phyloP scores from a whole-genome alignment of 2,329 filamentous ascomycete genomes.

The Sporothrix euskadiensis region DNA sequence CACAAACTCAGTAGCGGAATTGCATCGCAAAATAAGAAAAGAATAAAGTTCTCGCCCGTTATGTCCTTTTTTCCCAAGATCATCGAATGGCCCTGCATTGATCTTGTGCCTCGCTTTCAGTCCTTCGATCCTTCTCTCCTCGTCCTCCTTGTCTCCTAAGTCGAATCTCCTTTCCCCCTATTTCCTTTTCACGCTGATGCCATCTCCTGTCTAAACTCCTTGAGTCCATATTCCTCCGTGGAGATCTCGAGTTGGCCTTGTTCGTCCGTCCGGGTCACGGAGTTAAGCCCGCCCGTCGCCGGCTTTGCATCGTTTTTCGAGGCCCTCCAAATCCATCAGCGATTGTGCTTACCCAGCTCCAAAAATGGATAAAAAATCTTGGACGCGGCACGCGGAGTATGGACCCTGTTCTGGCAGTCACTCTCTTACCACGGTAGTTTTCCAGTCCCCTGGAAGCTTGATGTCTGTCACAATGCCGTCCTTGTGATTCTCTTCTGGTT shows the following conservation, averaged over 20 bases:
- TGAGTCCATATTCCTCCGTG: background rate
- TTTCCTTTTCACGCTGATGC: background rate
- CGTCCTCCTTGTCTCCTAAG: background rate
- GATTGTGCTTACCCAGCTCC: background rate
- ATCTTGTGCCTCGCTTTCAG: background rate
- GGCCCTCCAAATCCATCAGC: background rate
- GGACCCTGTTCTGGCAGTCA: constrained; percentile 3
- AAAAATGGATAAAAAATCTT: background rate
- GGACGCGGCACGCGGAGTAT: background rate
- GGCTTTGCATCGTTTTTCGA: background rate
- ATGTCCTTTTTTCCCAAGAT: constrained; percentile 7
- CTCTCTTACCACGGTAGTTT: background rate
- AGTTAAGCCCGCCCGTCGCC: constrained; percentile 19
- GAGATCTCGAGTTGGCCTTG: background rate
- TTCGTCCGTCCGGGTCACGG: constrained; percentile 19
- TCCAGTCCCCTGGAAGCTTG: background rate
- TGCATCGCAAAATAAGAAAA: background rate
- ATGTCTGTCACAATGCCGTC: background rate
- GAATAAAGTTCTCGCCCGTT: background rate
- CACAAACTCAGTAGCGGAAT: background rate
- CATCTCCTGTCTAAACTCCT: background rate
- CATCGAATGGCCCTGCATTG: background rate
- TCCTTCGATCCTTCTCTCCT: background rate
- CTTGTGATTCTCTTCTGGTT: background rate
- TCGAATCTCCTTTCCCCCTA: background rate